phyloP scores from a whole-genome alignment of 441 rosid species.

The Corymbia calophylla region DNA sequence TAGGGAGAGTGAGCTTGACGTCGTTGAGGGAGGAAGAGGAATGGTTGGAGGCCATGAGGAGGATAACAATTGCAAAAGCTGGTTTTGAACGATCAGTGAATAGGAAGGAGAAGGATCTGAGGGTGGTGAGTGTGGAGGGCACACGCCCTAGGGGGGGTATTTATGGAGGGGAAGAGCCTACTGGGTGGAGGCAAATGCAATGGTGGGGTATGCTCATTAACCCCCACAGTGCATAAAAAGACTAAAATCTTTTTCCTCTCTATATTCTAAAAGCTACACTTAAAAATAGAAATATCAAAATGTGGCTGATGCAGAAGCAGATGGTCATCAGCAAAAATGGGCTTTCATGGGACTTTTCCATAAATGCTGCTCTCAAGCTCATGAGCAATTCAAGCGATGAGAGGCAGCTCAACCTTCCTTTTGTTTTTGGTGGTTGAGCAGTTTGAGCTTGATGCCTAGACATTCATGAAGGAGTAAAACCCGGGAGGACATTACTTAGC shows the following conservation, averaged over 20 bases:
- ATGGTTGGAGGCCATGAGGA: slow-evolving; percentile 25
- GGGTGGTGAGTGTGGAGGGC: slow-evolving; percentile 39
- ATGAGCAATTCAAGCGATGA: neutral
- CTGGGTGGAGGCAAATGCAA: slow-evolving; percentile 25
- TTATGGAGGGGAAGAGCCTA: slow-evolving; percentile 29
- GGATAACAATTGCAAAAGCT: neutral
- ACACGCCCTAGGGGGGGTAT: slow-evolving; percentile 50
- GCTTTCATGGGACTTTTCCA: neutral
- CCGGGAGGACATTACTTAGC: neutral
- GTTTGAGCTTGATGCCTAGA: neutral
- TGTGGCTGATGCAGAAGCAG: neutral
- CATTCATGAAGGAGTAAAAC: neutral
- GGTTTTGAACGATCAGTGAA: neutral
- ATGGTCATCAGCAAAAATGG: neutral
- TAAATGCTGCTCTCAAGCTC: neutral
- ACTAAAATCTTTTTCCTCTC: neutral
- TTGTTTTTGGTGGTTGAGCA: neutral
- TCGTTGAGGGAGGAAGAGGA: slow-evolving; percentile 15
- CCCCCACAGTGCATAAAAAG: neutral
- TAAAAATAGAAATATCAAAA: neutral
- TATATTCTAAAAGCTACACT: neutral
- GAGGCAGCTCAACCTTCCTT: neutral
- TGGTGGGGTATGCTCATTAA: slow-evolving; percentile 34
- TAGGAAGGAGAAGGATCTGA: neutral
- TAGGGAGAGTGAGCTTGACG: slow-evolving; percentile 18